Conservation (phyloP, 345 rosid genomes). For the Citropsis articulata region DNA sequence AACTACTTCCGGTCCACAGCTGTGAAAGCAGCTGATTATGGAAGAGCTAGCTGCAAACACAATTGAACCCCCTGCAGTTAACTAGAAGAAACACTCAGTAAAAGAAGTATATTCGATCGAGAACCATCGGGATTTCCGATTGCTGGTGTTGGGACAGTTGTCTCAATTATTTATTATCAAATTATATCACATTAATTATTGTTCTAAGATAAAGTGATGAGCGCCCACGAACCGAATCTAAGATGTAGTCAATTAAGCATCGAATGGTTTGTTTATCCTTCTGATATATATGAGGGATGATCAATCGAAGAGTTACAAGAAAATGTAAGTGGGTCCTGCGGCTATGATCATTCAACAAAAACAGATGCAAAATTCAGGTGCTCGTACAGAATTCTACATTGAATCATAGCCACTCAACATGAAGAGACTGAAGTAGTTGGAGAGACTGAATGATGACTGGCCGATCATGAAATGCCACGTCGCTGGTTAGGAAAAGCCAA, state of each 20-base stretch:
- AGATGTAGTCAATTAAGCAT: neutral
- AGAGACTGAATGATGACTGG: conserved; percentile 5
- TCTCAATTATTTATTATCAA: neutral
- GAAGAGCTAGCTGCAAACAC: neutral
- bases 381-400: conserved; percentile 7
- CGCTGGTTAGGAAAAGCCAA: neutral
- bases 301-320: neutral
- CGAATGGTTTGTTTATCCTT: neutral
- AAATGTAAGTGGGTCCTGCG: conserved; percentile 10
- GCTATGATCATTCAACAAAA: conserved; percentile 18
- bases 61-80: neutral
- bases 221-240: neutral
- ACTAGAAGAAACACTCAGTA: neutral
- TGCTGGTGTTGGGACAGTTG: neutral
- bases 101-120: neutral
- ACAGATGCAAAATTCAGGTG: conserved; percentile 14
- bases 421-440: neutral
- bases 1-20: neutral
- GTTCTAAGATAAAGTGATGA: neutral
- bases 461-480: conserved; percentile 12
- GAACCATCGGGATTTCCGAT: neutral
- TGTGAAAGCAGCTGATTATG: neutral
- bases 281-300: neutral
- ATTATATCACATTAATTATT: neutral
- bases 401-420: conserved; percentile 11